phyloP scores from a whole-genome alignment of 2,329 filamentous ascomycete genomes.

The Diaporthe ampelina region DNA sequence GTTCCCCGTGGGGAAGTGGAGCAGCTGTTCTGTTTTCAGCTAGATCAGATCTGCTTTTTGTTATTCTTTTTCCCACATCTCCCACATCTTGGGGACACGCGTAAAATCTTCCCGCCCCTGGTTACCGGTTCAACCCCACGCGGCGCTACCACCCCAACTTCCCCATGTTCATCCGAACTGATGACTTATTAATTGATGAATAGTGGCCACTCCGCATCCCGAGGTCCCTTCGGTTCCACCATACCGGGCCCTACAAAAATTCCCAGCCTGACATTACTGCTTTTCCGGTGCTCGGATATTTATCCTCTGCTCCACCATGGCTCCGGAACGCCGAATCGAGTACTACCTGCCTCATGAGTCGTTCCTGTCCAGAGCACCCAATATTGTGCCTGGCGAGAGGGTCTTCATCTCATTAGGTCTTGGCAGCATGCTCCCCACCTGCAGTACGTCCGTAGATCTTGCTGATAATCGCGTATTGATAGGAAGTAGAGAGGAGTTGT shows the following conservation, averaged over 20 bases:
- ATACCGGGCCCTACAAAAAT: neutral
- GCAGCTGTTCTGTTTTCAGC: neutral
- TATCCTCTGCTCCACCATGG: neutral
- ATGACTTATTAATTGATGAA: neutral
- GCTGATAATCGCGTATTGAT: neutral
- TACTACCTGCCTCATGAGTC: slow-evolving; percentile 6
- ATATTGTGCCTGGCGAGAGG: neutral
- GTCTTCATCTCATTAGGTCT: neutral
- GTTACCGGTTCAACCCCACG: neutral
- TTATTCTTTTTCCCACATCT: neutral
- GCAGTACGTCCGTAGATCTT: neutral
- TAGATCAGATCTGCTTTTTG: neutral
- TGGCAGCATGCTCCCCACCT: neutral
- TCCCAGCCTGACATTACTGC: neutral
- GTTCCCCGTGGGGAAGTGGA: slow-evolving; percentile 8
- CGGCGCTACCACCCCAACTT: neutral
- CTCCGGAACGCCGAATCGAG: neutral
- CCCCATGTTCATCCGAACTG: neutral
- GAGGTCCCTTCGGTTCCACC: neutral
- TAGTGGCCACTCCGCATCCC: neutral
- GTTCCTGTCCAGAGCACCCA: neutral
- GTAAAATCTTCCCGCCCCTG: neutral
- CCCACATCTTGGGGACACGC: neutral
- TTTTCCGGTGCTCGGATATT: slow-evolving; percentile 9
- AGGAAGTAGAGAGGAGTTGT: no score